phyloP scores from a whole-genome alignment of 768 basidiomycete genomes.

The Termitomyces sp. region DNA sequence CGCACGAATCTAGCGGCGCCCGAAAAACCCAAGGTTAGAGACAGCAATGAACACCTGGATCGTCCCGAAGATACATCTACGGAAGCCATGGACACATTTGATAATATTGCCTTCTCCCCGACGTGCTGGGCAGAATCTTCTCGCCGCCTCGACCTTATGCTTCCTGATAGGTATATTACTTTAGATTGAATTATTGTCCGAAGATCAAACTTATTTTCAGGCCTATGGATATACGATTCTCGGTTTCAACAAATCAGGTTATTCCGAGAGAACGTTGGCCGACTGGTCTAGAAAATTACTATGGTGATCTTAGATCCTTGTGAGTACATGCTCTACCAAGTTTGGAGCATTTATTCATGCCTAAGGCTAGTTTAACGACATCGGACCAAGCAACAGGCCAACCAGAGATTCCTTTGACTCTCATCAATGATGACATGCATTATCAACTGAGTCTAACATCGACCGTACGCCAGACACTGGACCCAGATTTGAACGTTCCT shows the following conservation, averaged over 20 bases:
- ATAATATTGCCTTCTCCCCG: constrained; percentile 10
- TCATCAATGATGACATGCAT: constrained; percentile 29
- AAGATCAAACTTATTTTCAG: constrained; percentile 24
- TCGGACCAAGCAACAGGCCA: constrained; percentile 25
- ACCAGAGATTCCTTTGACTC: constrained; percentile 44
- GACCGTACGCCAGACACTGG: constrained; percentile 43
- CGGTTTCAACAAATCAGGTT: constrained; percentile 29
- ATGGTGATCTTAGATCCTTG: constrained; percentile 36
- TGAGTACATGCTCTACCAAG: constrained; percentile 25
- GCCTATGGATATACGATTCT: constrained; percentile 56
- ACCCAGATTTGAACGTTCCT: constrained; percentile 15
- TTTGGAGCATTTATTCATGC: neutral
- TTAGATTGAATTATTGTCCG: neutral
- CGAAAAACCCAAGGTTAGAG: neutral
- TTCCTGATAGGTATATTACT: constrained; percentile 51
- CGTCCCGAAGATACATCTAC: neutral
- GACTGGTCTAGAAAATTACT: constrained; percentile 36
- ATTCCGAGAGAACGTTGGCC: constrained; percentile 34
- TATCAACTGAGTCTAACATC: constrained; percentile 47
- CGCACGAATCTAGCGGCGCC: neutral
- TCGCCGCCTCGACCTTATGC: constrained; percentile 42
- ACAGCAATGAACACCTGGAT: neutral
- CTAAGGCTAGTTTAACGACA: constrained; percentile 30
- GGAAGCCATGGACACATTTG: neutral
- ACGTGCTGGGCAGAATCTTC: constrained; percentile 34